Evolutionary conservation across 345 rosid species (phyloP), one percentile per base, ranked within the genome.

Genomic region (Orychophragmus violaceus): DNA sequence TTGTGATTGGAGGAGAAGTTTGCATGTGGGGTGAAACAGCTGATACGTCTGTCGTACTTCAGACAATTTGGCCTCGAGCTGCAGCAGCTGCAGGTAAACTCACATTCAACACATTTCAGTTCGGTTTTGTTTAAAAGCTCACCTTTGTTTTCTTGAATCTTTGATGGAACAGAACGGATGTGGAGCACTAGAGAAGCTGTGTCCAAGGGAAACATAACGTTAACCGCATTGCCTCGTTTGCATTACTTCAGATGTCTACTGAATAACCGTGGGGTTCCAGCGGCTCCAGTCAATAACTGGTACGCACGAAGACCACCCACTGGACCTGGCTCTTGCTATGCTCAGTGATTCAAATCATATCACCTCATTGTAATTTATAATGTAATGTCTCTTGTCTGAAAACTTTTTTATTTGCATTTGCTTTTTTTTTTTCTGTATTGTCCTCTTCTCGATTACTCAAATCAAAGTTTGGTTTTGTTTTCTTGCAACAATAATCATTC

Each of bases 1-100:
- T 94, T 54, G 88, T 94, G 65, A 77, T 94, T 3, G 96, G 97
- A 61, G 99, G 99, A 65, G 96, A 94, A 88, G 99, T 88, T 74
- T 90, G 99, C 76, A 88, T 88, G 96, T 87, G 97, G 99, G 87
- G 79, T 8, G 97, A 94, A 83, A 82, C 79, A 57, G 82, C 88
- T 23, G 99, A 94, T 68, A 58, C 97, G 14, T 94, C 99, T 3
- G 81, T 78, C 70, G 81, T 94, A 63, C 90, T 82, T 74, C 95
- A 87, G 68, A 91, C 95, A 5, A 85, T 91, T 75, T 91, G 97
- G 97, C 97, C 97, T 17, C 89, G 96, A 35, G 94, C 97, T 45
- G 95, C 95, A 1, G 88, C 95, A 7, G 90, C 95, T 59, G 92
- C 97, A 71, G 97, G 97, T 87, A 74, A 58, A 30, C 51, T 59